Evolutionary conservation across 1,284 basidiomycete species (phyloP).

Genomic region (Cronartium quercuum): DNA sequence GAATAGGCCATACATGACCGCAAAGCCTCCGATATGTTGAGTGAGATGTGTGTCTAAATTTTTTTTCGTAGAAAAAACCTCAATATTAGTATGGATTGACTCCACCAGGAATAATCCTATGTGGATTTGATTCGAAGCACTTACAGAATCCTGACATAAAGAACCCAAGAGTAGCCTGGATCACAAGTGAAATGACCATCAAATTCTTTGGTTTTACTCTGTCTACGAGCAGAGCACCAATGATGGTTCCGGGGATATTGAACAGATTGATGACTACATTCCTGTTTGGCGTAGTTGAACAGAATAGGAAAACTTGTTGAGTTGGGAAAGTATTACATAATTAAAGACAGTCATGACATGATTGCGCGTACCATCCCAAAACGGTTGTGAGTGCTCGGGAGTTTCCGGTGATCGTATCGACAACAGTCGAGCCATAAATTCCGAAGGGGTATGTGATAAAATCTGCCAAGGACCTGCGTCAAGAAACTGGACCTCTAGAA

Average conservation of each 20-base stretch:
- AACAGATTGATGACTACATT: constrained; percentile 52
- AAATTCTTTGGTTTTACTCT: constrained; percentile 45
- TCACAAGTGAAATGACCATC: constrained; percentile 47
- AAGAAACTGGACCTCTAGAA: background rate
- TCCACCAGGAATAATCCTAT: constrained; percentile 30
- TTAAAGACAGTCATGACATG: background rate
- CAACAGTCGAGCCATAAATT: constrained; percentile 73
- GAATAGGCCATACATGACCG: constrained; percentile 82
- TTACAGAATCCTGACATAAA: constrained; percentile 68
- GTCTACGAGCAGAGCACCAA: constrained; percentile 67
- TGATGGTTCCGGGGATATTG: constrained; percentile 60
- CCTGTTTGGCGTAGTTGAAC: constrained; percentile 43
- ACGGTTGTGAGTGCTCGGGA: constrained; percentile 51
- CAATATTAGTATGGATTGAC: constrained; percentile 35
- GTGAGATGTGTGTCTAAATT: constrained; percentile 50
- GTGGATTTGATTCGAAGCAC: background rate
- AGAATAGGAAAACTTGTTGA: background rate
- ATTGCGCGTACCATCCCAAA: constrained; percentile 28
- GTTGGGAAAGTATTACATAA: background rate
- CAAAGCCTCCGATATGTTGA: constrained; percentile 56
- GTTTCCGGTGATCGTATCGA: constrained; percentile 61
- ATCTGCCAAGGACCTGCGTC: constrained; percentile 25
- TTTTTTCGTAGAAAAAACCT: constrained; percentile 31
- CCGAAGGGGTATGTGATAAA: constrained; percentile 58
- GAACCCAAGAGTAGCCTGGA: constrained; percentile 68